phyloP scores from a whole-genome alignment of 805 yeast species.

The Huiozyma sinensis region DNA sequence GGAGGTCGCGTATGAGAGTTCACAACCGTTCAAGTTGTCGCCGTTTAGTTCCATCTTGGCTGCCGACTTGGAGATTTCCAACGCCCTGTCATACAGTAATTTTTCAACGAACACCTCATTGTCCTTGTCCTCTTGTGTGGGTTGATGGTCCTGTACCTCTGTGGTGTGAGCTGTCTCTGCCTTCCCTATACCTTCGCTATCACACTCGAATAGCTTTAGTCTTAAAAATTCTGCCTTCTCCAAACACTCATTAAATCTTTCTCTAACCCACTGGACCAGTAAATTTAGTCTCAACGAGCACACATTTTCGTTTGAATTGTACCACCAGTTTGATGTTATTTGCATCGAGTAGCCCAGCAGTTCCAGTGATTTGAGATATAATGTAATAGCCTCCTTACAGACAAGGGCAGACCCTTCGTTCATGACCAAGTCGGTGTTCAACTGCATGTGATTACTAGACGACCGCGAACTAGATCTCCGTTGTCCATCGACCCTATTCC shows the following conservation, averaged over 20 bases:
- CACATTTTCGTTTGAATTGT: constrained; percentile 32
- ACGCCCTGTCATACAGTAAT: constrained; percentile 81
- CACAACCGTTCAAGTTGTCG: constrained; percentile 53
- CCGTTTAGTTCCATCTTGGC: constrained; percentile 79
- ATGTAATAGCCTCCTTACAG: constrained; percentile 76
- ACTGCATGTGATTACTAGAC: not conserved
- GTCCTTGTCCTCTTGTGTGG: not conserved
- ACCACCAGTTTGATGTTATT: constrained; percentile 87
- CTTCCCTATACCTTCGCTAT: constrained; percentile 31
- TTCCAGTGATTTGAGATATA: constrained; percentile 77
- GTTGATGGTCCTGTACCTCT: constrained; percentile 4
- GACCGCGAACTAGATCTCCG: not conserved
- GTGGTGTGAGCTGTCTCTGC: constrained; percentile 11
- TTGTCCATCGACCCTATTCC: constrained; percentile 2
- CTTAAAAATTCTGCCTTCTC: constrained; percentile 79
- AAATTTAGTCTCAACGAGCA: constrained; percentile 42
- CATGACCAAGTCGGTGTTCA: not conserved
- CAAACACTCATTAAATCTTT: constrained; percentile 75
- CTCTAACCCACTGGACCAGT: constrained; percentile 86
- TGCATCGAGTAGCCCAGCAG: constrained; percentile 79
- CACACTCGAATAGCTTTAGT: constrained; percentile 34
- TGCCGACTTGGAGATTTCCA: constrained; percentile 85
- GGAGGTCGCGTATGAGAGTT: constrained; percentile 79
- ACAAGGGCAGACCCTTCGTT: constrained; percentile 17
- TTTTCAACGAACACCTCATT: constrained; percentile 58